Evolutionary conservation across 352 stramenopile genomes (phyloP), one percentile per base, ranked within the genome.

Genomic region (Phytophthora brassicae): DNA sequence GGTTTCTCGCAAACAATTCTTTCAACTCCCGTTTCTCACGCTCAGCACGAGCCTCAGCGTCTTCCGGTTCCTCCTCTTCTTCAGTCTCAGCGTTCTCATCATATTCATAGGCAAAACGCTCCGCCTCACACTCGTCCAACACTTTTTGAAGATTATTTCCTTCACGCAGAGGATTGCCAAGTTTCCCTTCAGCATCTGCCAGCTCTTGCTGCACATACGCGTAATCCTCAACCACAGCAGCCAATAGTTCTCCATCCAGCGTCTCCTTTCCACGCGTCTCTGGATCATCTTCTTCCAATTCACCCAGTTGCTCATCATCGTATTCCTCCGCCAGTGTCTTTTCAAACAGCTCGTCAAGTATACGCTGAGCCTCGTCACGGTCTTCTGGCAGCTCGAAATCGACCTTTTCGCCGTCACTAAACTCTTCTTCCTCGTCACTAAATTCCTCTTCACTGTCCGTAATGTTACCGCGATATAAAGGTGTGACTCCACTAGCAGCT

Each of bases 281-380:
- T 6, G 79, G 80, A 53, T 92, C 83, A 41, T 88, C 75, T 17
- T 93, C 84, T 24, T 93, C 84, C 14, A 93, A 63, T 48, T 93
- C 84, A 26, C 84, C 84, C 4, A 93, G 64, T 47, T 89, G 70
- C 47, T 94, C 85, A 33, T 90, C 81, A 31, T 91, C 83, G 59
- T 94, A 90, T 50, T 97, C 86, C 63, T 95, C 86, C 2, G 72
- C 76, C 24, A 94, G 52, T 29, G 86, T 85, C 62, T 90, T 89
- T 50, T 95, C 79, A 31, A 97, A 97, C 9, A 90, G 70, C 46
- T 94, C 90, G 41, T 98, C 92, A 36, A 97, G 77, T 38, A 74
- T 78, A 28, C 94, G 80, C 61, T 97, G 81, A 29, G 89, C 71
- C 20, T 97, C 87, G n/a, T 84, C 80, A 11, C 82, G 68, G 26